Evolutionary conservation across 306 rosid genomes (phyloP), one percentile per base, ranked within the genome.

Genomic region (Rosa persica): DNA sequence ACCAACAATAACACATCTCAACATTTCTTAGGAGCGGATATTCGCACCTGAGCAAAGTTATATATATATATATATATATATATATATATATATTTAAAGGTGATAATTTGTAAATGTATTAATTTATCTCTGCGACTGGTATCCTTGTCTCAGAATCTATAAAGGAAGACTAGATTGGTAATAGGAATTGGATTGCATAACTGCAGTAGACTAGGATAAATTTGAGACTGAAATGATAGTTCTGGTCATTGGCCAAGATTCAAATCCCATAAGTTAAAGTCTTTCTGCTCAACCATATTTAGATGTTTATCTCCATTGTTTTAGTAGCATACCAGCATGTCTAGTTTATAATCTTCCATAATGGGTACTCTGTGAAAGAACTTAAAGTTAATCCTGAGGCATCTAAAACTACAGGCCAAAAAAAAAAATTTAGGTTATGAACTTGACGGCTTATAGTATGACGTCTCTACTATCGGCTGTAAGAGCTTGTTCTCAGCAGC

Each of bases 191-290:
- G 47, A 43, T 43, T 43, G 47, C 12, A 43, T 43, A 12, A 43
- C 10, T 43, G 47, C 47, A 43, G 8, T 43, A 30, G 36, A 30
- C 36, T 30, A 30, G 47, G 47, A 43, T 43, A 90, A 82, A 75
- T 94, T 92, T 81, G 85, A 67, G 20, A 30, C 93, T 55, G 86
- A 92, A 71, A 87, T 94, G 83, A 30, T 30, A 30, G 92, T 94
- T 79, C 80, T 90, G 87, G 92, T 88, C 54, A 22, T 75, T 67
- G 98, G 98, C 78, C 96, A 87, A 81, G 97, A 94, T 86, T 92
- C 97, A 34, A 92, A 90, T 78, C 96, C 96, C 25, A 97, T 92
- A 2, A 30, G 36, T 30, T 30, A 30, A 82, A 30, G 74, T 79
- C 83, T 77, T 51, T 74, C 38, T 76, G 43, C 34, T 36, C 11